Evolutionary conservation across 352 stramenopile species (phyloP).

Genomic region (Globisporangium cederbergense): DNA sequence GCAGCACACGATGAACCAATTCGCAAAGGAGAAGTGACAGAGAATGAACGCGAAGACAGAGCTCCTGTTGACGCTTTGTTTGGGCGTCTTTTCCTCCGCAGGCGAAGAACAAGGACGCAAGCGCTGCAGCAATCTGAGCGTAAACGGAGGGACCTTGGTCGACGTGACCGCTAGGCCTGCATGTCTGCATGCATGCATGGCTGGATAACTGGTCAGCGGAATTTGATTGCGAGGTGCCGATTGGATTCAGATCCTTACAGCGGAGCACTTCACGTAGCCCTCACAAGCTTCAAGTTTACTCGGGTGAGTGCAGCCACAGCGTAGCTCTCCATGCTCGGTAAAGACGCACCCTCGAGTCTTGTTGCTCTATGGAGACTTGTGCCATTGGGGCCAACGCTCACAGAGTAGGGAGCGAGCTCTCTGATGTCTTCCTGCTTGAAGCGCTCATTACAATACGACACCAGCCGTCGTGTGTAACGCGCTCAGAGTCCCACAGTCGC

Average conservation of each 20-base stretch:
- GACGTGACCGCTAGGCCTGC: no score
- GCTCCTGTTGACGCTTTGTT: neutral
- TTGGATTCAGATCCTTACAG: constrained; percentile 4
- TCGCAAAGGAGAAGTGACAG: neutral
- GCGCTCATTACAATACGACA: neutral
- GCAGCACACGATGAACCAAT: no score
- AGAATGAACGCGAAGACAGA: neutral
- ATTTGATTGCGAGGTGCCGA: neutral
- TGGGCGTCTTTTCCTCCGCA: no score
- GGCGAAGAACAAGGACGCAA: neutral
- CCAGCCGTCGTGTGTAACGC: neutral
- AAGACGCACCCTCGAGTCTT: neutral
- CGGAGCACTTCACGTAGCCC: no score
- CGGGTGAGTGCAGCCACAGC: no score
- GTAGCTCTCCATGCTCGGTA: neutral
- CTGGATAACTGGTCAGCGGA: neutral
- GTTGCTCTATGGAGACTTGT: neutral
- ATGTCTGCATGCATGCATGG: neutral
- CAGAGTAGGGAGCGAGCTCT: neutral
- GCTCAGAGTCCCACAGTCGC: neutral
- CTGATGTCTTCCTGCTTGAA: neutral
- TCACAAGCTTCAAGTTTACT: neutral
- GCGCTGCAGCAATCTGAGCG: neutral
- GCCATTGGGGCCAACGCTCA: neutral
- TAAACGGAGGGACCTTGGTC: no score